Evolutionary conservation across 768 basidiomycete genomes (phyloP).

Genomic region (Tephrocybe sp.): DNA sequence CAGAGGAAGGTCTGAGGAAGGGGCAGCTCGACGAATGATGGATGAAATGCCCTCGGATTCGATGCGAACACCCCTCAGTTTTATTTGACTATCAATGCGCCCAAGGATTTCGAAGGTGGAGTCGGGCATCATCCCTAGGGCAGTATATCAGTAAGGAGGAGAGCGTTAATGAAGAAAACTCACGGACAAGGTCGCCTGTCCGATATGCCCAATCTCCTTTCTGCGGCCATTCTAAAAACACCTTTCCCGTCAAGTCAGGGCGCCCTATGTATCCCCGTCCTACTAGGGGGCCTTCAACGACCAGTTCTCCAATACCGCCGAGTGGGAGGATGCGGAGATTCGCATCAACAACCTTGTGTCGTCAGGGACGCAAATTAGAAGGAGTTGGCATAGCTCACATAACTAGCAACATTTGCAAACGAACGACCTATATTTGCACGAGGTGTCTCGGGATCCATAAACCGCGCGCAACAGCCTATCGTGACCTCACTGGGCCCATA

Average conservation of each 20-base stretch:
- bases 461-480: slow-evolving; percentile 47
- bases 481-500: slow-evolving; percentile 54
- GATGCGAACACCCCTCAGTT: slow-evolving; percentile 51
- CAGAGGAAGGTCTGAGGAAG: slow-evolving; percentile 22
- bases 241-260: slow-evolving; percentile 40
- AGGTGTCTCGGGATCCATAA: slow-evolving; percentile 36
- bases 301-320: slow-evolving; percentile 44
- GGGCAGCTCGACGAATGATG: slow-evolving; percentile 32
- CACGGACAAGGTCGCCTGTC: slow-evolving; percentile 46
- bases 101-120: slow-evolving; percentile 46
- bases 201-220: slow-evolving; percentile 41
- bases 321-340: slow-evolving; percentile 40
- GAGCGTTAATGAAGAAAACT: slow-evolving; percentile 13
- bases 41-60: slow-evolving; percentile 51
- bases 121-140: slow-evolving; percentile 46
- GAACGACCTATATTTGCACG: slow-evolving; percentile 42
- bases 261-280: slow-evolving; percentile 48
- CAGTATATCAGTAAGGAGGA: not conserved
- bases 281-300: slow-evolving; percentile 48
- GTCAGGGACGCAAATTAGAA: slow-evolving; percentile 13
- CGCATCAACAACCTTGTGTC: slow-evolving; percentile 38
- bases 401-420: slow-evolving; percentile 34
- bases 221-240: slow-evolving; percentile 42
- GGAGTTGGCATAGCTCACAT: slow-evolving; percentile 19
- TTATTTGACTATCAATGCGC: slow-evolving; percentile 50